These are phyloP conservation scores for Stachybotrys chartarum DNA, from an alignment of 2,329 filamentous ascomycete genomes.

Conservation along the genomic window DNA sequence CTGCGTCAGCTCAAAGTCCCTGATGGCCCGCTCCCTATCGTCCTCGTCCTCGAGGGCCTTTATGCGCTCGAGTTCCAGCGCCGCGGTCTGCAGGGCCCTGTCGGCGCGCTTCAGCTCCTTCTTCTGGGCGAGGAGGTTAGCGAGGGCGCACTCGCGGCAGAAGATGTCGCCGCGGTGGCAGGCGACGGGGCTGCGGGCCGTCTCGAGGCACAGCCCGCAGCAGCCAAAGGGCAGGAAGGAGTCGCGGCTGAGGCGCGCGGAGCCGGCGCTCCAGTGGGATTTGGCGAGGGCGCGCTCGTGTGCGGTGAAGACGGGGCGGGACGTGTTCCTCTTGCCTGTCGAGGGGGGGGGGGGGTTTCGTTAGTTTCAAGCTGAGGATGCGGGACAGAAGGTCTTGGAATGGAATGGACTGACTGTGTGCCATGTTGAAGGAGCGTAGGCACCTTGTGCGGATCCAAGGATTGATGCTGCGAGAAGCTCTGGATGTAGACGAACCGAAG, in stretches of 20 bases:
- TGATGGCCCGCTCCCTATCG: slow-evolving; percentile 60
- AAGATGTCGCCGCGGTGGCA: slow-evolving; percentile 85
- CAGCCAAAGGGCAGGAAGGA: slow-evolving; percentile 88
- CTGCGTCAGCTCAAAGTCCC: slow-evolving; percentile 80
- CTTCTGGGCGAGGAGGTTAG: slow-evolving; percentile 83
- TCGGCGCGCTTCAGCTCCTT: slow-evolving; percentile 83
- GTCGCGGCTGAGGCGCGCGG: slow-evolving; percentile 80
- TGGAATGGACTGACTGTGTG: slow-evolving; percentile 36
- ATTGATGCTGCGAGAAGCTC: too few species aligned
- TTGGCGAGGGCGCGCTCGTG: slow-evolving; percentile 82
- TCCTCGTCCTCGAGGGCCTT: slow-evolving; percentile 58
- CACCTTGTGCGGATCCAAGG: too few species aligned
- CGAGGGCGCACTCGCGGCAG: slow-evolving; percentile 88
- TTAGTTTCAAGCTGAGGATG: background rate
- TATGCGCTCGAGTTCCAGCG: slow-evolving; percentile 55
- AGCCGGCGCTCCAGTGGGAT: slow-evolving; percentile 71
- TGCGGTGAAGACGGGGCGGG: slow-evolving; percentile 86
- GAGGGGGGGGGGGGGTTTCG: background rate
- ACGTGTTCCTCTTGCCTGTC: slow-evolving; percentile 78
- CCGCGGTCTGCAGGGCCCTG: slow-evolving; percentile 53
- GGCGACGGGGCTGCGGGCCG: slow-evolving; percentile 74
- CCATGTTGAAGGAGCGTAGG: slow-evolving; percentile 24
- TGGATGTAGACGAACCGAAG: too few species aligned
- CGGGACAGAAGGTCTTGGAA: background rate
- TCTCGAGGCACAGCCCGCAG: slow-evolving; percentile 79